Percentiles rank a stretch among this genome's conserved stretches.
phyloP scores from a whole-genome alignment of 768 basidiomycete genomes.

The Tylopilus cervinicoccineus region DNA sequence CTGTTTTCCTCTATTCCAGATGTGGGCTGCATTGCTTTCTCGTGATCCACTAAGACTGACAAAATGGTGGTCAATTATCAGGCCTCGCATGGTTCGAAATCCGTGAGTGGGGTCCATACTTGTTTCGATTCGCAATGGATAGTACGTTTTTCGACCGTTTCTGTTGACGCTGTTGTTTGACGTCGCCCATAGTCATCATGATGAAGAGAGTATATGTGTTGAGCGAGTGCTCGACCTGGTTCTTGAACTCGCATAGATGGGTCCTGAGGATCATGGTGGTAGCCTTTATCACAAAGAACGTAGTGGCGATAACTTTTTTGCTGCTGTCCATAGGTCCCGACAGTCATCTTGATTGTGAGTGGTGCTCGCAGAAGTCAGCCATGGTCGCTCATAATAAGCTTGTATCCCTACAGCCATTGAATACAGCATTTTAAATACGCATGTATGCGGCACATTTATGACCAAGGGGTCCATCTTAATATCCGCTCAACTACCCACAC shows the following conservation, averaged over 20 bases:
- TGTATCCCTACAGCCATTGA: background rate
- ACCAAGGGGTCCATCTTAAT: background rate
- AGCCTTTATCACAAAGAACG: conserved; percentile 7
- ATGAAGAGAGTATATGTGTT: conserved; percentile 17
- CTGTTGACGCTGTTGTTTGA: background rate
- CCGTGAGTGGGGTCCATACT: conserved; percentile 11
- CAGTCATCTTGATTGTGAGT: conserved; percentile 6
- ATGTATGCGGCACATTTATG: conserved; percentile 3
- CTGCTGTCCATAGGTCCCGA: conserved; percentile 11
- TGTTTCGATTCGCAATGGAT: conserved; percentile 18
- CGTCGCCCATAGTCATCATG: conserved; percentile 12
- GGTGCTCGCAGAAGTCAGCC: background rate
- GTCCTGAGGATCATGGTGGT: conserved; percentile 5
- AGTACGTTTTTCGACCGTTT: conserved; percentile 5
- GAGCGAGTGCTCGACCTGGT: conserved; percentile 1
- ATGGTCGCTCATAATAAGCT: background rate
- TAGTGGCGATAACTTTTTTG: conserved; percentile 2
- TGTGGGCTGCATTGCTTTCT: conserved; percentile 4
- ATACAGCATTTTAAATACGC: background rate
- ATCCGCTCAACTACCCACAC: conserved; percentile 3
- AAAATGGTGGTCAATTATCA: background rate
- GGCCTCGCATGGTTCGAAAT: conserved; percentile 16
- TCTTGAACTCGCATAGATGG: conserved; percentile 7
- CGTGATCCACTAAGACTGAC: background rate
- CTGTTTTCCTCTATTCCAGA: background rate